Base-by-base conservation (phyloP, 2,329 filamentous ascomycete species). In the Colletotrichum sublineola region DNA sequence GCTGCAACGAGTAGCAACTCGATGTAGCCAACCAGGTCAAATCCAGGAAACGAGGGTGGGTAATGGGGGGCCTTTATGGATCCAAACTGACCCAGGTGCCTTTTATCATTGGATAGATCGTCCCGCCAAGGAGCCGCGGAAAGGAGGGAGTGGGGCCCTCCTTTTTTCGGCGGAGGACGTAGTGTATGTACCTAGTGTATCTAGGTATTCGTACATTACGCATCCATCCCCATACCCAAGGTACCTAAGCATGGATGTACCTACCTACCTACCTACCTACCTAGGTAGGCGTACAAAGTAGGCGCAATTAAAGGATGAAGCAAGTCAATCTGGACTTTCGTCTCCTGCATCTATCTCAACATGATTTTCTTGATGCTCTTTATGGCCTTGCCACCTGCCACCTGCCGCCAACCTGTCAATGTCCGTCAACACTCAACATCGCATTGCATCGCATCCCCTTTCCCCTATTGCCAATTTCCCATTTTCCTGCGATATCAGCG, bases 61-160 rank as follows among this genome's bases (percentile, higher is more conserved):
- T 9, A 40, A 38, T 38, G 52, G 52, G 52, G 46, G 52, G 20
- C n/a, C n/a, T 5, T n/a, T 15, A 46, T 68, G 69, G 69, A 38
- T 31, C 38, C 18, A 5, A 46, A 66, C 48, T 55, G 69, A 38
- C 38, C 55, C 36, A 48, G 46, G 40, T 15, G 42, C 52, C n/a
- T 40, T 31, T 36, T 24, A 14, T 55, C 58, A 72, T 72, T 72
- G 69, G 69, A 60, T 11, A 46, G 36, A 48, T 36, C 53, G 38
- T 72, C 58, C 65, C 60, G 69, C 69, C 69, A 72, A 72, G 65
- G 60, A 67, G 24, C 15, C 58, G 53, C 65, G 69, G 60, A 72
- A 72, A 72, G 69, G 65, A 72, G 69, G n/a, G 24, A 56, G 69
- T 63, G 69, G 65, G 15, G 7, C 36, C 56, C 64, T 56, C 46